These are phyloP conservation scores for Amniculicola lignicola DNA, from an alignment of 495 filamentous ascomycete genomes.

Conservation along the genomic window DNA sequence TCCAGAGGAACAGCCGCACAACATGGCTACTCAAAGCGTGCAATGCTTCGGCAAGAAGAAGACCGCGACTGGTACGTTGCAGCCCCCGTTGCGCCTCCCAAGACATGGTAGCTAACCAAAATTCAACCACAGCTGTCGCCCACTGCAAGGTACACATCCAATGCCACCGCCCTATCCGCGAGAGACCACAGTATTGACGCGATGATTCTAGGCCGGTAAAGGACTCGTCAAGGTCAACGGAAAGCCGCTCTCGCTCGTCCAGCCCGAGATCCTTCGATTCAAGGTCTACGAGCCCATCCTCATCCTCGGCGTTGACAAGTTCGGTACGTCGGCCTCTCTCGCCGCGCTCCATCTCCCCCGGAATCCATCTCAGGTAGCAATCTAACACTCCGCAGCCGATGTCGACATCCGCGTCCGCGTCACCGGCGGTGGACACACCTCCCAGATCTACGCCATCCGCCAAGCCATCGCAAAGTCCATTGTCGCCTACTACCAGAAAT, in stretches of 20 bases:
- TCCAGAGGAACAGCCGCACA: constrained; percentile 19
- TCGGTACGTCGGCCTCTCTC: constrained; percentile 48
- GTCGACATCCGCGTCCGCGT: constrained; percentile 98
- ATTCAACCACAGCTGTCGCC: constrained; percentile 62
- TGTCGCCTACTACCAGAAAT: constrained; percentile 99
- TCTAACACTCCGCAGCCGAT: constrained; percentile 48
- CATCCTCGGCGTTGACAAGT: constrained; percentile 93
- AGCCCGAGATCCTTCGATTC: constrained; percentile 96
- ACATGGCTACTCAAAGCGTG: constrained; percentile 53
- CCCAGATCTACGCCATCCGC: constrained; percentile 97
- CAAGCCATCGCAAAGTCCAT: constrained; percentile 98
- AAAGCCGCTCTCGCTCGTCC: constrained; percentile 85
- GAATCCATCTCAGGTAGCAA: background rate
- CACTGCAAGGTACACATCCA: constrained; percentile 78
- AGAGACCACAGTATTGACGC: constrained; percentile 35
- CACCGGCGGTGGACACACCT: constrained; percentile 94
- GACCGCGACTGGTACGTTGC: constrained; percentile 41
- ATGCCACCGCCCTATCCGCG: background rate
- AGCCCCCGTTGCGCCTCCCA: background rate
- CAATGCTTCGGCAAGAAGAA: constrained; percentile 82
- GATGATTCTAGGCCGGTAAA: constrained; percentile 66
- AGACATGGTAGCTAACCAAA: constrained; percentile 35
- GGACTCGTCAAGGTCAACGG: constrained; percentile 99
- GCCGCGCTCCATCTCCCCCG: background rate
- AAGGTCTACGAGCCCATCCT: constrained; percentile 99